Conservation (phyloP, 2,329 filamentous ascomycete species). For the Mariannaea sp. region DNA sequence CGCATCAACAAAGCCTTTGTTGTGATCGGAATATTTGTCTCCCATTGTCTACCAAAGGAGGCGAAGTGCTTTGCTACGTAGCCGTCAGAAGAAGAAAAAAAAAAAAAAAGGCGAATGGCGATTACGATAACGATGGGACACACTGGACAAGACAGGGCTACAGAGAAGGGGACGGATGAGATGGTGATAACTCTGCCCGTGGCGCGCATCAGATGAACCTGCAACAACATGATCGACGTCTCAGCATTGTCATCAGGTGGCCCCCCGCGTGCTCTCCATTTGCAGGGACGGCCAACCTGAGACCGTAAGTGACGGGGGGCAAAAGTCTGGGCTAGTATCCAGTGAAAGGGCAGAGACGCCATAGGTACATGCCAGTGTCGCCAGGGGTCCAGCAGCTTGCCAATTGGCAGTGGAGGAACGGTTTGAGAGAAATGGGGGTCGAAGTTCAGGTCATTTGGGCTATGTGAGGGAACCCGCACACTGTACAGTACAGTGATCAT, state of each 20-base stretch:
- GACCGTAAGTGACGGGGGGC: constrained; percentile 26
- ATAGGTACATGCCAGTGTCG: constrained; percentile 25
- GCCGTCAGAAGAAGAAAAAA: too few species aligned
- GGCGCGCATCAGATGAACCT: constrained; percentile 31
- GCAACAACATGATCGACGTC: constrained; percentile 31
- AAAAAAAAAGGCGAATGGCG: not conserved
- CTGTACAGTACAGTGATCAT: too few species aligned
- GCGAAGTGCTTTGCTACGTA: too few species aligned
- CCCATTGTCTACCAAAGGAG: too few species aligned
- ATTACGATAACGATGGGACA: not conserved
- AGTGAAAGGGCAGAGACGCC: constrained; percentile 22
- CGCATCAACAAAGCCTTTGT: constrained; percentile 2
- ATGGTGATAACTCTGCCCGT: constrained; percentile 19
- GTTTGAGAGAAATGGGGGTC: constrained; percentile 11
- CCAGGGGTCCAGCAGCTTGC: constrained; percentile 20
- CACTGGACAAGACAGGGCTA: not conserved
- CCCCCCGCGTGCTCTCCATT: constrained; percentile 22
- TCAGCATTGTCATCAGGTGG: constrained; percentile 24
- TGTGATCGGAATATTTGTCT: constrained; percentile 10
- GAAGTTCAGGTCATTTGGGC: constrained; percentile 2
- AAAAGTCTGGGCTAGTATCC: too few species aligned
- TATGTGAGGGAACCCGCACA: constrained; percentile 11
- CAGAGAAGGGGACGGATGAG: constrained; percentile 3
- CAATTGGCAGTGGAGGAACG: not conserved
- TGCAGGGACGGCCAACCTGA: constrained; percentile 31